Evolutionary conservation across 371 early-diverging fungal genomes (phyloP), one percentile per base, ranked within the genome.

Genomic region (Nematocida ausubeli): DNA sequence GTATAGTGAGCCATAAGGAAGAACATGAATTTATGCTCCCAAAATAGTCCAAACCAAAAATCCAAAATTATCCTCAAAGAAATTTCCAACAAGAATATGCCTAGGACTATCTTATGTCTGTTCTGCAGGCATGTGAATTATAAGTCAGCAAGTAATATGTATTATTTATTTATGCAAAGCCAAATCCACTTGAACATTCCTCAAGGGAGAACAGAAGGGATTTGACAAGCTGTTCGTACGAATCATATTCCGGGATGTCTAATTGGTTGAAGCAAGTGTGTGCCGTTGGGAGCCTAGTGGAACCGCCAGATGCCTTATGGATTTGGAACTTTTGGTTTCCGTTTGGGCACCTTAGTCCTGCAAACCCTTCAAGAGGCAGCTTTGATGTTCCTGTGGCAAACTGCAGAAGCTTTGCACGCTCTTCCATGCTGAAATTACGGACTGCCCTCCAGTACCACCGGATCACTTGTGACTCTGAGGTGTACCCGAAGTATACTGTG

Each of bases 401-500:
- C 85, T 96, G 96, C 57, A 98, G 87, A 64, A 98, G 86, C 84
- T 95, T 95, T 30, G 98, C 95, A 2, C 93, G 88, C 85, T 96
- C 93, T 86, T 94, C 95, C 83, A 93, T 93, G 81, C 91, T 91
- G 85, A 95, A 94, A 79, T 92, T 91, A n/a, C 95, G 89, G 12
- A 98, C 95, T 0, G 93, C 94, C 37, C 95, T 88, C 98, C 98
- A 98, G 88, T 96, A 96, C 95, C 95, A 94, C 84, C 93, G 92
- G 55, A 98, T 89, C 80, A 92, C 94, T 16, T 92, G 91, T 4
- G 92, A 90, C 28, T 90, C 86, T 3, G 88, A 80, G 12, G 90
- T 88, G 85, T 94, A 98, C 58, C 92, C 94, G 80, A 91, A 89
- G 83, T 96, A 98, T 80, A 90, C 92, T 1, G 96, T 93, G 85